Percentiles rank a stretch among this genome's conserved stretches.
phyloP scores from a whole-genome alignment of 2,329 filamentous ascomycete genomes.

The Tolypocladium tropicale region DNA sequence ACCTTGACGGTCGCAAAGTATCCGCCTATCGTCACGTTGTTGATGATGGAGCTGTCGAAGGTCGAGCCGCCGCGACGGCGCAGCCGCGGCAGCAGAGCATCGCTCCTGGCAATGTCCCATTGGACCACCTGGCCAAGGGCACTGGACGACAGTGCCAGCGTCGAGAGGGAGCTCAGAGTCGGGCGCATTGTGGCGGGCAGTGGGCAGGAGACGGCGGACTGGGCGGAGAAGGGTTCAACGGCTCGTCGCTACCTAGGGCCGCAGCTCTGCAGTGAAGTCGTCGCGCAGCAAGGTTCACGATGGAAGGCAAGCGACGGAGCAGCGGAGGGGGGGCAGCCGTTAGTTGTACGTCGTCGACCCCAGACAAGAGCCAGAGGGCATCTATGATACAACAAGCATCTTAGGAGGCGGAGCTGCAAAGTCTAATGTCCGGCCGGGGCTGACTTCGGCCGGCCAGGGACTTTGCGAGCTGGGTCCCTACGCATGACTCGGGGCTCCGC shows the following conservation, averaged over 20 bases:
- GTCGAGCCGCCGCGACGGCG: slow-evolving; percentile 26
- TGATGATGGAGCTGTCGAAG: slow-evolving; percentile 32
- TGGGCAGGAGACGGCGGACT: not conserved
- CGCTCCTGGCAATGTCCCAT: slow-evolving; percentile 35
- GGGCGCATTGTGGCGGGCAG: not conserved
- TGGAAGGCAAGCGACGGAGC: not conserved
- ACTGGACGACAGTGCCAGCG: slow-evolving; percentile 5
- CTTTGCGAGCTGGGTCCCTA: not conserved
- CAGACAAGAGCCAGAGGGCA: not conserved
- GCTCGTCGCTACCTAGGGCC: not conserved
- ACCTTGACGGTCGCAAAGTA: slow-evolving; percentile 48
- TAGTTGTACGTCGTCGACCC: not conserved
- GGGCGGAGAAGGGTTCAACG: not conserved
- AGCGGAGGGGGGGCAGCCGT: not conserved
- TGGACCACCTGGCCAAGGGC: slow-evolving; percentile 27
- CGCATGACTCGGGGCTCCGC: not conserved
- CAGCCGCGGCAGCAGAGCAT: slow-evolving; percentile 15
- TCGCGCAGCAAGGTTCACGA: not conserved
- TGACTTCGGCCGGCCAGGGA: not conserved
- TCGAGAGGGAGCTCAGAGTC: not conserved
- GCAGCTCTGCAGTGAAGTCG: too few species aligned
- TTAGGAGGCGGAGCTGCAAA: not conserved
- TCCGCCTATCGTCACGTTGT: slow-evolving; percentile 31
- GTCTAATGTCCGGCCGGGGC: not conserved
- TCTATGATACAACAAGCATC: not conserved